Base-by-base conservation (phyloP, 805 yeast genomes). In the Maudiozyma pseudohumilis region DNA sequence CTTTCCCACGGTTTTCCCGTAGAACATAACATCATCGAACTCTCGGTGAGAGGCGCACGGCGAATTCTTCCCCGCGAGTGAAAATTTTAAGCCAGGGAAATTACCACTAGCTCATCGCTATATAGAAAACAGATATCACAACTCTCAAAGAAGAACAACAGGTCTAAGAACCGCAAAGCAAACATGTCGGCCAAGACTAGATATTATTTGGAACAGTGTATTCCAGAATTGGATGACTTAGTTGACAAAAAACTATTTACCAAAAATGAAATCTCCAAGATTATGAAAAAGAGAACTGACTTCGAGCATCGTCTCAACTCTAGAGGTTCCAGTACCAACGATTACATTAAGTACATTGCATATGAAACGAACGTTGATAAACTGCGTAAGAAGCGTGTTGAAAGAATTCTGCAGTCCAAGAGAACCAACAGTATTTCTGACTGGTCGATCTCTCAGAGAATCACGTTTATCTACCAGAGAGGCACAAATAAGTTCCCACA, bases 221-320 rank as follows among this genome's bases (percentile, higher is more conserved):
- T 88, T 53, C 95, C 95, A 0, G 99, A 92, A 60, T 69, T 92
- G 38, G 89, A 88, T 52, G 98, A 89, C 52, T 71, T 92, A 24
- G 77, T 80, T 41, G 74, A 74, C 40, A 80, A 84, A 52, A 87
- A 87, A 3, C 67, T 92, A 5, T 92, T 92, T 59, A 80, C 77
- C 29, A 82, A 82, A 49, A 74, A 73, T 48, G 98, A 92, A 61
- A 76, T 87, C 46, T 77, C 80, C 29, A 70, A 72, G 66, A 80
- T 92, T 38, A 85, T 89, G 86, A 79, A 92, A 63, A 75, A 87
- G 55, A 74, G 98, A 64, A 89, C 96, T 0, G 96, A 88, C 61
- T 92, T 87, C 51, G 99, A 92, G 61, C 95, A 92, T 58, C 65
- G 95, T 40, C 74, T 92, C 38, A 73, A 74, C 32, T 84, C 94